Percentiles rank a stretch among this genome's conserved stretches.
These are phyloP conservation scores for Ustilaginoidea virens DNA, from an alignment of 2,329 filamentous ascomycete genomes.

Conservation along the genomic window DNA sequence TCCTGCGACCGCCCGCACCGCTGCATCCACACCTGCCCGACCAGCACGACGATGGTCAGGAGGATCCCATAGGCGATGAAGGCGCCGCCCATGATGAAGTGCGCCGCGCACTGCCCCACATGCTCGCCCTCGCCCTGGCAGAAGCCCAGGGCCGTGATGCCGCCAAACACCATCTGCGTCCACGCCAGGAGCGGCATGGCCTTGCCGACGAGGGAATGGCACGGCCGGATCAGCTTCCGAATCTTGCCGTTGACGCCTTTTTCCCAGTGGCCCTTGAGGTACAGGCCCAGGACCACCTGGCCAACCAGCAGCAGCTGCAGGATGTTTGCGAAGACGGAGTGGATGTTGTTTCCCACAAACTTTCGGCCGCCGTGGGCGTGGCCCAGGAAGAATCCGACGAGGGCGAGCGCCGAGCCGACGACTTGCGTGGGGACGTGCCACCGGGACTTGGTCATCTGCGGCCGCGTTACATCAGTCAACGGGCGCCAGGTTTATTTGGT, in stretches of 20 bases:
- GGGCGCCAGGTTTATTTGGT: too few species aligned
- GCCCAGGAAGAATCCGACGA: conserved; percentile 80
- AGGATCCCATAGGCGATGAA: conserved; percentile 91
- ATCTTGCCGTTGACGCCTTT: conserved; percentile 70
- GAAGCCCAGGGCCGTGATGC: conserved; percentile 82
- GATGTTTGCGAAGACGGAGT: conserved; percentile 64
- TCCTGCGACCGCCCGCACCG: conserved; percentile 79
- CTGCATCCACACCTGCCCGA: conserved; percentile 77
- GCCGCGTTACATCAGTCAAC: background rate
- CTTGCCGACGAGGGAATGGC: conserved; percentile 75
- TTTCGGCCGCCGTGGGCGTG: conserved; percentile 82
- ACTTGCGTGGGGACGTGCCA: conserved; percentile 91
- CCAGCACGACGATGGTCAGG: conserved; percentile 70
- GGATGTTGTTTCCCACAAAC: conserved; percentile 61
- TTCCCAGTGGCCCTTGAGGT: conserved; percentile 79
- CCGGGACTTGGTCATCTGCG: conserved; percentile 68
- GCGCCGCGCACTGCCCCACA: conserved; percentile 78
- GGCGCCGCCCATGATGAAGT: conserved; percentile 97
- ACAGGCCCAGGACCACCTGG: conserved; percentile 70
- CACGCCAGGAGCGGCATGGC: conserved; percentile 73
- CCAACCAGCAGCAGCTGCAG: conserved; percentile 65
- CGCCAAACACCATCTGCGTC: conserved; percentile 92
- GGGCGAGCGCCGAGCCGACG: conserved; percentile 56
- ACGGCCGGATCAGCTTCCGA: conserved; percentile 52
- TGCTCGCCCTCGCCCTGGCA: conserved; percentile 86